These are phyloP conservation scores for Bimuria novae-zelandiae DNA, from an alignment of 2,329 filamentous ascomycete species.

Conservation along the genomic window DNA sequence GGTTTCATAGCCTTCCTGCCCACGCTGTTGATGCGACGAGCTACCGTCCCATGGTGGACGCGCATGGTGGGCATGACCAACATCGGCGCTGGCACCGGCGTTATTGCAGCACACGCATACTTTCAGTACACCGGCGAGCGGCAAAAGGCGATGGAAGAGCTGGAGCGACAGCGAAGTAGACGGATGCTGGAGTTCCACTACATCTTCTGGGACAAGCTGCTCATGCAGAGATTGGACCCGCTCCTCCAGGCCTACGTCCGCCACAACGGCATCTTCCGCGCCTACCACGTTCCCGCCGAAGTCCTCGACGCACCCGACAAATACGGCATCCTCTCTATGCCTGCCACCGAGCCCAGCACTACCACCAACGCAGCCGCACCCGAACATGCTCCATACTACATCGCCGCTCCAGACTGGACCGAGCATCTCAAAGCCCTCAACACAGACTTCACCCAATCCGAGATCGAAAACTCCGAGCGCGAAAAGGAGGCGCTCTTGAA, in stretches of 20 bases:
- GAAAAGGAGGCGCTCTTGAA: constrained; percentile 20
- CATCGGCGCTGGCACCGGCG: constrained; percentile 29
- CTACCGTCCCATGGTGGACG: constrained; percentile 28
- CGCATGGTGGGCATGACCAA: constrained; percentile 30
- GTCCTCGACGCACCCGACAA: constrained; percentile 23
- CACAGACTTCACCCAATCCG: constrained; percentile 11
- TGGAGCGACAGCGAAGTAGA: constrained; percentile 20
- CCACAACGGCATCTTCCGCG: constrained; percentile 31
- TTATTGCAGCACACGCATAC: constrained; percentile 29
- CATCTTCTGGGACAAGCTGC: constrained; percentile 30
- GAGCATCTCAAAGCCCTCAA: constrained; percentile 23
- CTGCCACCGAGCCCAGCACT: neutral
- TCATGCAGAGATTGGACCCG: constrained; percentile 30
- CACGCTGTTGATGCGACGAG: constrained; percentile 26
- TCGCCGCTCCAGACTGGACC: constrained; percentile 25
- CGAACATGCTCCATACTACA: constrained; percentile 21
- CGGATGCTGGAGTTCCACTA: constrained; percentile 30
- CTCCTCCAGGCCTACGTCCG: constrained; percentile 33
- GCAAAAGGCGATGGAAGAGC: constrained; percentile 24
- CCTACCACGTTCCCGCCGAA: constrained; percentile 22
- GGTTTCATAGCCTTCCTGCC: constrained; percentile 29
- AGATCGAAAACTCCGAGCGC: constrained; percentile 20
- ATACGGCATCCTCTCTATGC: neutral
- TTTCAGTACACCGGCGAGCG: constrained; percentile 36
- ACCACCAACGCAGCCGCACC: constrained; percentile 1